phyloP scores from a whole-genome alignment of 805 yeast genomes.

The Barnettozyma vustinii region DNA sequence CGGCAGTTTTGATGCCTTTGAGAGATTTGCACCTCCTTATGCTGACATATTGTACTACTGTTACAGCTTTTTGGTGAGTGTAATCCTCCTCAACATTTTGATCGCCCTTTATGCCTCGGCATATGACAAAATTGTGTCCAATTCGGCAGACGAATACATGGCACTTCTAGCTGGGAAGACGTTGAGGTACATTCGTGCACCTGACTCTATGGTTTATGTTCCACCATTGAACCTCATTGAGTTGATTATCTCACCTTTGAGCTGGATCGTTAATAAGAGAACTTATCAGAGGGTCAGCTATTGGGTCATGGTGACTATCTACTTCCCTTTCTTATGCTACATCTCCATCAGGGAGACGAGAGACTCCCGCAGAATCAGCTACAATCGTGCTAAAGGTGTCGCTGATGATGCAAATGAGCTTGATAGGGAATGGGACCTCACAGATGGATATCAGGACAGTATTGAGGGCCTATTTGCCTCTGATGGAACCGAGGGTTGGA shows the following conservation, averaged over 20 bases:
- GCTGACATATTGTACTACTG: slow-evolving; percentile 74
- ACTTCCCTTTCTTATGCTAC: slow-evolving; percentile 59
- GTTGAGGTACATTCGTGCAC: slow-evolving; percentile 78
- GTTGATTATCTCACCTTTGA: slow-evolving; percentile 42
- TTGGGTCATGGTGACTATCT: slow-evolving; percentile 56
- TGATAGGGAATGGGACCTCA: slow-evolving; percentile 77
- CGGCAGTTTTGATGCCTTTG: slow-evolving; percentile 66
- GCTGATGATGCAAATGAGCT: slow-evolving; percentile 77
- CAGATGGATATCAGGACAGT: slow-evolving; percentile 58
- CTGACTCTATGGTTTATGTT: slow-evolving; percentile 78
- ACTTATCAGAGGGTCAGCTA: slow-evolving; percentile 40
- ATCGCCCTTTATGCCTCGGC: slow-evolving; percentile 85
- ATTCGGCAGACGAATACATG: slow-evolving; percentile 80
- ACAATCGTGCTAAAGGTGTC: slow-evolving; percentile 57
- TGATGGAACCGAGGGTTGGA: slow-evolving; percentile 22
- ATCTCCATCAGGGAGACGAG: slow-evolving; percentile 61
- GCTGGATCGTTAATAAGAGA: slow-evolving; percentile 33
- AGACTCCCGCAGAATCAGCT: slow-evolving; percentile 63
- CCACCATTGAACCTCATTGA: slow-evolving; percentile 83
- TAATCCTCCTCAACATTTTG: slow-evolving; percentile 73
- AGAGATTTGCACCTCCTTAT: slow-evolving; percentile 76
- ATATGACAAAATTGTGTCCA: slow-evolving; percentile 71
- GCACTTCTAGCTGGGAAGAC: slow-evolving; percentile 84
- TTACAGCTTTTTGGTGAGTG: slow-evolving; percentile 70
- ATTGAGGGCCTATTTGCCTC: slow-evolving; percentile 27